Evolutionary conservation across 2,329 filamentous ascomycete genomes (phyloP).

Genomic region (Gaeumannomyces sp.): DNA sequence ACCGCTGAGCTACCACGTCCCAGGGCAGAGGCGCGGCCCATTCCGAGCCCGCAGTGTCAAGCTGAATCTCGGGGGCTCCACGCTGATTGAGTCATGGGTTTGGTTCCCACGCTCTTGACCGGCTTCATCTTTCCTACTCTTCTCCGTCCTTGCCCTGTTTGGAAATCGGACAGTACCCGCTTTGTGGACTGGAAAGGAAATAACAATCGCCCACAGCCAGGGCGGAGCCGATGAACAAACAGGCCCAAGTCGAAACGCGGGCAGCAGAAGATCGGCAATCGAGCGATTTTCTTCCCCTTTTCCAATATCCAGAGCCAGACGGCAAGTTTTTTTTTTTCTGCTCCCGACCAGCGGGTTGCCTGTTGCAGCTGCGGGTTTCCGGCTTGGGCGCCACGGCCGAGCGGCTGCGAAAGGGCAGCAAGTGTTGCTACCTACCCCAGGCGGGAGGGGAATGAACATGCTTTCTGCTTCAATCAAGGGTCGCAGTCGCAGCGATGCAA

Average conservation of each 20-base stretch:
- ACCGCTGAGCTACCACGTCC: neutral
- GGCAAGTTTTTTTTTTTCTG: too few species aligned
- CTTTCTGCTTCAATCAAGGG: neutral
- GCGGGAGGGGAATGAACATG: neutral
- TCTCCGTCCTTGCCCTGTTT: neutral
- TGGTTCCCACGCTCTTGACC: neutral
- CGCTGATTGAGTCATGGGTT: neutral
- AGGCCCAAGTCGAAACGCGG: neutral
- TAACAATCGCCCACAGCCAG: neutral
- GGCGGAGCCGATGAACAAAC: neutral
- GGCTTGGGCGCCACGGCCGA: neutral
- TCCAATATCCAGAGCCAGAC: neutral
- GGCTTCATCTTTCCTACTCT: neutral
- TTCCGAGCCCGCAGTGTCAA: constrained; percentile 1
- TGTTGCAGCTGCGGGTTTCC: neutral
- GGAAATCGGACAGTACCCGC: too few species aligned
- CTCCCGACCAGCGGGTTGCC: neutral
- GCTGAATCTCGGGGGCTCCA: neutral
- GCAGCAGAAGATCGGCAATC: neutral
- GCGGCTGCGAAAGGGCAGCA: too few species aligned
- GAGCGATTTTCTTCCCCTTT: neutral
- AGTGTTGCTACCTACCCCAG: too few species aligned
- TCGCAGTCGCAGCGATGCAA: neutral
- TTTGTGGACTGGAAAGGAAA: neutral
- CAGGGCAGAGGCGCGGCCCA: neutral